Base-by-base conservation (phyloP, 805 yeast genomes). In the Priceomyces melissophilus region DNA sequence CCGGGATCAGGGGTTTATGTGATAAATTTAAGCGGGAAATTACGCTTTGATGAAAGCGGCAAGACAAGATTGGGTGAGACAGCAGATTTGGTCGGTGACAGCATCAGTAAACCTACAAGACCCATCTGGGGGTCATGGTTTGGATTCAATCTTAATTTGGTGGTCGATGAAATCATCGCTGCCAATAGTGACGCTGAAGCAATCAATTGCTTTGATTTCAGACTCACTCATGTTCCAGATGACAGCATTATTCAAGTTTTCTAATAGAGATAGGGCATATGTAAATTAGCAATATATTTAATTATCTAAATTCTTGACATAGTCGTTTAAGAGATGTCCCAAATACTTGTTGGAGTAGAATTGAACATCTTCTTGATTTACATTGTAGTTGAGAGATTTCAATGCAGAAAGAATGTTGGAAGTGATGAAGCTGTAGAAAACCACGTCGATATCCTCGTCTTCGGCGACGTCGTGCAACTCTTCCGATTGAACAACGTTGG, bases 31-130 rank as follows among this genome's bases (percentile, higher is more conserved):
- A 66, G 76, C n/a, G 67, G 75, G 2, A 85, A 82, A 57, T 85
- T 84, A 10, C 69, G 81, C 45, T 85, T 84, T 50, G 93, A 86
- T 58, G 93, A 86, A 53, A 75, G 82, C 40, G 93, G 93, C 0
- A 73, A 67, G 44, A 82, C 80, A 44, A 75, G 81, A 54, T 52
- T 76, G 20, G 89, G 89, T 2, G 84, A 81, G 41, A 71, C 78
- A 14, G 76, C 88, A 0, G 81, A 81, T 35, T 58, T 82, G 43
- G 55, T 73, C 17, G 44, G 42, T 38, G 48, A 55, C 7, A 43
- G 45, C 20, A 32, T 43, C 20, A 30, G 38, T 10, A 37, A 38
- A 9, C 41, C 58, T 4, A 50, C 56, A n/a, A 71, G 84, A 54
- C 70, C 79, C 2, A 40, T 76, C 1, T 84, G 85, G 84, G 81